phyloP scores from a whole-genome alignment of 768 basidiomycete species.

The Infundibulicybe gibba region DNA sequence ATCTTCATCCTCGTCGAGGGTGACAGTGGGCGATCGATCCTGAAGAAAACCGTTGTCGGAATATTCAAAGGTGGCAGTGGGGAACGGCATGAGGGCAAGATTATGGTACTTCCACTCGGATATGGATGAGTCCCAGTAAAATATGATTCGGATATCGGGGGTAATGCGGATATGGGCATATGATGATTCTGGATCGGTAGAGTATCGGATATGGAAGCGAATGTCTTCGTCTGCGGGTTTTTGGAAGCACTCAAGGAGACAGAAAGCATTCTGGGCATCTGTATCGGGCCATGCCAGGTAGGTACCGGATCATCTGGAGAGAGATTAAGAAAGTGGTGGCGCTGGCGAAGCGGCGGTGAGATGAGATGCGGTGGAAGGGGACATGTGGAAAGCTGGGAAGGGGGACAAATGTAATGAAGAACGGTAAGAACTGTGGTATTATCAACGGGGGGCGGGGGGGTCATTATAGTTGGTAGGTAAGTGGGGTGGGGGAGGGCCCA shows the following conservation, averaged over 20 bases:
- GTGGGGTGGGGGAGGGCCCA: too few species aligned
- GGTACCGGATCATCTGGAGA: slow-evolving; percentile 40
- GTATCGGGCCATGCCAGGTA: slow-evolving; percentile 67
- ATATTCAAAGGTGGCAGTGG: slow-evolving; percentile 28
- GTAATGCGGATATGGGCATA: slow-evolving; percentile 57
- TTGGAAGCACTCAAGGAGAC: slow-evolving; percentile 39
- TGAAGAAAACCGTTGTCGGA: slow-evolving; percentile 24
- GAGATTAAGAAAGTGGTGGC: slow-evolving; percentile 63
- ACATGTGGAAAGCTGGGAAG: slow-evolving; percentile 33
- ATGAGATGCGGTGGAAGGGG: slow-evolving; percentile 59
- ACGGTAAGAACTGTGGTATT: slow-evolving; percentile 37
- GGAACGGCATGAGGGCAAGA: slow-evolving; percentile 67
- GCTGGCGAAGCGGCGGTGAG: slow-evolving; percentile 54
- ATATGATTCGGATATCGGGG: slow-evolving; percentile 53
- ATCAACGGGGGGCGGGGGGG: slow-evolving; percentile 9
- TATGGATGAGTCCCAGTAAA: slow-evolving; percentile 53
- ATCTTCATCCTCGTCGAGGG: slow-evolving; percentile 37
- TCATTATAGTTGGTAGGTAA: too few species aligned
- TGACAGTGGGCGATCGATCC: slow-evolving; percentile 15
- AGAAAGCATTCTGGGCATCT: slow-evolving; percentile 27
- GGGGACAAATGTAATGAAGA: slow-evolving; percentile 56
- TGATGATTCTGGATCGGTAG: slow-evolving; percentile 45
- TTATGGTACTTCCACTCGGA: slow-evolving; percentile 71
- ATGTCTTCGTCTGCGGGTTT: slow-evolving; percentile 35
- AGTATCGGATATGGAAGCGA: slow-evolving; percentile 27